phyloP scores from a whole-genome alignment of 352 stramenopile genomes.

The Thalassiosira hispida region DNA sequence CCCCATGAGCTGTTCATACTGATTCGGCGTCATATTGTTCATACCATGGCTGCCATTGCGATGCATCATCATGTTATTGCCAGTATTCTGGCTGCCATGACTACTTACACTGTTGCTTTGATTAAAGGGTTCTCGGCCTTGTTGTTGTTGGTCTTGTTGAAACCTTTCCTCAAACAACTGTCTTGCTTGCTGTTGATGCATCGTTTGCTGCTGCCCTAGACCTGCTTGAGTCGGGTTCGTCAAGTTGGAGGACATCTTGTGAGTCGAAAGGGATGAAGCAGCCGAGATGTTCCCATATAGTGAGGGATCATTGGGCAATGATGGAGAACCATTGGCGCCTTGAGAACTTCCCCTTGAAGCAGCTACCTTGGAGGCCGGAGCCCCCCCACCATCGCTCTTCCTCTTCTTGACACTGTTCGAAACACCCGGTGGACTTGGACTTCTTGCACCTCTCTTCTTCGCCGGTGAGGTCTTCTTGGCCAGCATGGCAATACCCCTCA shows the following conservation, averaged over 20 bases:
- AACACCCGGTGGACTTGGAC: no score
- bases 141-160: neutral
- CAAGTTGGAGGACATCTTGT: neutral
- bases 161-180: neutral
- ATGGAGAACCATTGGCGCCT: no score
- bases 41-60: neutral
- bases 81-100: neutral
- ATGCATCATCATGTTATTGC: neutral
- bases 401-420: no score
- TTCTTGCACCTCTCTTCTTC: neutral
- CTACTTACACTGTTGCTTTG: neutral
- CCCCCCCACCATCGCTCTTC: no score
- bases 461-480: neutral
- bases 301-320: no score
- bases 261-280: neutral
- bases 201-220: neutral
- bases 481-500: neutral
- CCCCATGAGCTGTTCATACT: constrained; percentile 15
- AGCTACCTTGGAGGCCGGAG: no score
- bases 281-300: no score
- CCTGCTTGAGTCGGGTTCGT: neutral
- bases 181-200: neutral
- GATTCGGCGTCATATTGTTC: neutral
- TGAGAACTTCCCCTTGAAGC: no score
- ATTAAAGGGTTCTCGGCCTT: neutral